Evolutionary conservation across 257 asterid species (phyloP).

Genomic region (Leonotis leonurus): DNA sequence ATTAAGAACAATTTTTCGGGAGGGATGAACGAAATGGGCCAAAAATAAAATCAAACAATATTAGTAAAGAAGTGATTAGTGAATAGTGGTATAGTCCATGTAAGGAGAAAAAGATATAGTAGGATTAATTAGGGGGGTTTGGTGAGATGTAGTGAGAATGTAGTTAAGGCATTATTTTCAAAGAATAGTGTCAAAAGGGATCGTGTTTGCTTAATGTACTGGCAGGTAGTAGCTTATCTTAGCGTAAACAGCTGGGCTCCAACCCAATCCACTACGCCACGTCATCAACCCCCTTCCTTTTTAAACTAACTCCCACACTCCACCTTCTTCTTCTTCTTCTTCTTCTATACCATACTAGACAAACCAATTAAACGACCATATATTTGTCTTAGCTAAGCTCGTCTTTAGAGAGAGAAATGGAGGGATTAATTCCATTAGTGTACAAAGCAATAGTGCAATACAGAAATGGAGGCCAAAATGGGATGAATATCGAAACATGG

Average conservation of each 20-base stretch:
- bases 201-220: too few relatives aligned
- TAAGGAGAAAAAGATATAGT: too few relatives aligned
- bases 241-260: conserved; percentile 44
- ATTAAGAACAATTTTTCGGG: too few relatives aligned
- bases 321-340: too few relatives aligned
- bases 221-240: conserved; percentile 38
- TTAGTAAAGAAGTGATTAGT: too few relatives aligned
- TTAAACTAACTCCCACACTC: conserved; percentile 17
- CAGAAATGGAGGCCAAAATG: conserved; percentile 42
- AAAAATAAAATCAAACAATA: too few relatives aligned
- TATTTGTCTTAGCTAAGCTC: too few relatives aligned
- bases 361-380: too few relatives aligned
- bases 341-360: too few relatives aligned
- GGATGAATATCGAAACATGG: conserved; percentile 30
- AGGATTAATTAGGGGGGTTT: too few relatives aligned
- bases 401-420: conserved; percentile 57
- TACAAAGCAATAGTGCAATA: conserved; percentile 74
- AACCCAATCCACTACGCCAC: conserved; percentile 50
- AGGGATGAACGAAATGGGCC: too few relatives aligned
- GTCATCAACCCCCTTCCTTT: conserved; percentile 40
- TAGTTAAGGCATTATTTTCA: conserved; percentile 47
- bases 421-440: conserved; percentile 78
- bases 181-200: conserved; percentile 20
- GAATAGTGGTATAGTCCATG: too few relatives aligned
- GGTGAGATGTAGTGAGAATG: conserved; percentile 50